phyloP scores from a whole-genome alignment of 1,284 basidiomycete genomes.

The Pseudozyma tsukubaensis region DNA sequence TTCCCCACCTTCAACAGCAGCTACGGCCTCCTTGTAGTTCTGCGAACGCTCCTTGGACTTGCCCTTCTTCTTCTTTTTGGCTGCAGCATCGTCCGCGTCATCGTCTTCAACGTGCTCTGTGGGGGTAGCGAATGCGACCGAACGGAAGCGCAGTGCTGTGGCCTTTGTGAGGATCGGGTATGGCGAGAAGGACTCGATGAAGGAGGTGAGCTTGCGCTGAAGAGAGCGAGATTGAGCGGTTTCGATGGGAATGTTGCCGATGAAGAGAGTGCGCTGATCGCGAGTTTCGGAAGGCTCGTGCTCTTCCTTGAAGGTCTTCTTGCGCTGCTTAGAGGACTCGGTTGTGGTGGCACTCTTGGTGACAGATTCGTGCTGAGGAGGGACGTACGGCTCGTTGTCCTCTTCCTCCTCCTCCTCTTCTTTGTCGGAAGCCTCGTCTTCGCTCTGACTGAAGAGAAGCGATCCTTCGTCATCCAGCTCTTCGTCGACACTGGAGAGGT shows the following conservation, averaged over 20 bases:
- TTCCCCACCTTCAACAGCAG: conserved; percentile 62
- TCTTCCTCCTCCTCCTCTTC: conserved; percentile 32
- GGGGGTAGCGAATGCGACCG: conserved; percentile 67
- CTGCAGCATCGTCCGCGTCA: conserved; percentile 63
- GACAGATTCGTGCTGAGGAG: conserved; percentile 70
- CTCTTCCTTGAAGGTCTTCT: conserved; percentile 56
- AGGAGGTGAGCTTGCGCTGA: conserved; percentile 68
- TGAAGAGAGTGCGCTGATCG: conserved; percentile 85
- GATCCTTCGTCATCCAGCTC: conserved; percentile 41
- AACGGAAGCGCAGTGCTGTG: conserved; percentile 66
- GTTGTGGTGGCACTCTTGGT: conserved; percentile 31
- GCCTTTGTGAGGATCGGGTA: conserved; percentile 54
- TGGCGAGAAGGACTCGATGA: conserved; percentile 65
- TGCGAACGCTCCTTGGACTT: conserved; percentile 72
- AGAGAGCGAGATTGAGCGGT: conserved; percentile 74
- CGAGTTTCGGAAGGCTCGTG: conserved; percentile 68
- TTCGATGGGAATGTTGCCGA: conserved; percentile 88
- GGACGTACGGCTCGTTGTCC: conserved; percentile 48
- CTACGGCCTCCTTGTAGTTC: conserved; percentile 75
- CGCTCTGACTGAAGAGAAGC: conserved; percentile 33
- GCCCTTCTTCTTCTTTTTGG: conserved; percentile 55
- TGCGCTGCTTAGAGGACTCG: conserved; percentile 26
- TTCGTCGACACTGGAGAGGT: conserved; percentile 37
- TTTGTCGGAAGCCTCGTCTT: conserved; percentile 22
- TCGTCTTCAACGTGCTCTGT: conserved; percentile 53